phyloP scores from a whole-genome alignment of 2,329 filamentous ascomycete genomes.

The Stachybotrys elegans region DNA sequence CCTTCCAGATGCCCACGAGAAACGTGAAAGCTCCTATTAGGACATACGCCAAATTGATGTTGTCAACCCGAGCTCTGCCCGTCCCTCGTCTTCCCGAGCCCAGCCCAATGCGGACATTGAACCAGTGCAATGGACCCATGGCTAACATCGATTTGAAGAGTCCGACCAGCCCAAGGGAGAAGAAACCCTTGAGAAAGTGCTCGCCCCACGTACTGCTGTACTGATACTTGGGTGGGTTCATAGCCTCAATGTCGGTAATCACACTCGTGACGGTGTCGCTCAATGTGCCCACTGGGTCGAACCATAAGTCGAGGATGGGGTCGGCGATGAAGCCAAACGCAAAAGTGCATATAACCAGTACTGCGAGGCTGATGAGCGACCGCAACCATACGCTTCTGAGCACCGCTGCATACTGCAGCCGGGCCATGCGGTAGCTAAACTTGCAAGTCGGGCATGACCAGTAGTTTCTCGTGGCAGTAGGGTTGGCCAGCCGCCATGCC shows the following conservation, averaged over 20 bases:
- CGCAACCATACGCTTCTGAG: slow-evolving; percentile 64
- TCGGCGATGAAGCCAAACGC: slow-evolving; percentile 87
- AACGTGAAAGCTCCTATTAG: slow-evolving; percentile 77
- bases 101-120: slow-evolving; percentile 60
- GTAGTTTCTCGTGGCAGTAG: slow-evolving; percentile 61
- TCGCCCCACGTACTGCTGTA: slow-evolving; percentile 63
- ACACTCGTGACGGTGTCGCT: slow-evolving; percentile 44
- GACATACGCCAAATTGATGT: slow-evolving; percentile 75
- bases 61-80: slow-evolving; percentile 72
- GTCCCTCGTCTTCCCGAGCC: slow-evolving; percentile 52
- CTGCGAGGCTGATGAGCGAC: slow-evolving; percentile 62
- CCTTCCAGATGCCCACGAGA: slow-evolving; percentile 79
- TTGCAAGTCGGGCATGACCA: slow-evolving; percentile 86
- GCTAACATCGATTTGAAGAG: slow-evolving; percentile 75
- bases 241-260: slow-evolving; percentile 34
- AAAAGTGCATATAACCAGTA: slow-evolving; percentile 71
- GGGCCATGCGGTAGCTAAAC: slow-evolving; percentile 74
- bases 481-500: slow-evolving; percentile 73
- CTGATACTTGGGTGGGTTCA: slow-evolving; percentile 34
- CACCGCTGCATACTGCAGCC: slow-evolving; percentile 69
- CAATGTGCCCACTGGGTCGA: slow-evolving; percentile 68
- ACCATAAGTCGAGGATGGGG: slow-evolving; percentile 82
- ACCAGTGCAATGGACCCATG: slow-evolving; percentile 71
- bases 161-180: slow-evolving; percentile 83
- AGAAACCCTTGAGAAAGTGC: slow-evolving; percentile 85